A percentile compares a stretch with the other conserved stretches of the same genome.
phyloP scores from a whole-genome alignment of 805 yeast genomes.

The Metschnikowia reukaufii region DNA sequence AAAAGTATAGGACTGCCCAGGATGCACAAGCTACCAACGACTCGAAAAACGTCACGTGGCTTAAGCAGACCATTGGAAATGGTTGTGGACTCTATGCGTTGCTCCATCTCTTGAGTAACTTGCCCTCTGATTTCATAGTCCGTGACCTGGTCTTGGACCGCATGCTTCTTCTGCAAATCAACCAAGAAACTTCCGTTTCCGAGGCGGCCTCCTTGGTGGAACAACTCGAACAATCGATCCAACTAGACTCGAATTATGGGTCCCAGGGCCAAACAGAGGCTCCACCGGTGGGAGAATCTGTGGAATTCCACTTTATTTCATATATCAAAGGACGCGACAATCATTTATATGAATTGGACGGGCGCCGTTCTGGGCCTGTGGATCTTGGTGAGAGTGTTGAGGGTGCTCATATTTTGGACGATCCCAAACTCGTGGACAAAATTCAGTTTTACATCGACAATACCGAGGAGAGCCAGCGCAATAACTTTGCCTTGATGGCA shows the following conservation, averaged over 20 bases:
- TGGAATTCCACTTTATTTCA: conserved; percentile 74
- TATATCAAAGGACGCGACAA: conserved; percentile 58
- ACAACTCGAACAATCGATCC: conserved; percentile 40
- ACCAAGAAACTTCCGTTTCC: conserved; percentile 22
- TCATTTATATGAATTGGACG: conserved; percentile 81
- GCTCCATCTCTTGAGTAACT: conserved; percentile 56
- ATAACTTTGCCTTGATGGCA: conserved; percentile 77
- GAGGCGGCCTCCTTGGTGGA: conserved; percentile 48
- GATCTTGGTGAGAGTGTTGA: conserved; percentile 50
- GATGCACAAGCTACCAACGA: conserved; percentile 37
- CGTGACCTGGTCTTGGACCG: conserved; percentile 33
- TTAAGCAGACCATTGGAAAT: conserved; percentile 77
- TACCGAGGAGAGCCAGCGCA: conserved; percentile 57
- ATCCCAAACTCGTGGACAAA: conserved; percentile 48
- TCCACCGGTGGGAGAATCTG: conserved; percentile 53
- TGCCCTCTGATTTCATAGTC: conserved; percentile 47
- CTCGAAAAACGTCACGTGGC: conserved; percentile 59
- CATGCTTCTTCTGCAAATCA: conserved; percentile 25
- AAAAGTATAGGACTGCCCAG: conserved; percentile 44
- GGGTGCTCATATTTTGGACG: conserved; percentile 51
- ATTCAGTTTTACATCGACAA: conserved; percentile 66
- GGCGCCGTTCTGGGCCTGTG: conserved; percentile 77
- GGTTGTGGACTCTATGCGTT: conserved; percentile 94
- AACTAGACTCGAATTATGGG: conserved; percentile 46
- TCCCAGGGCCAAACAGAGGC: conserved; percentile 65